phyloP scores from a whole-genome alignment of 148 eudicot genomes.

The Fagopyrum homotropicum region DNA sequence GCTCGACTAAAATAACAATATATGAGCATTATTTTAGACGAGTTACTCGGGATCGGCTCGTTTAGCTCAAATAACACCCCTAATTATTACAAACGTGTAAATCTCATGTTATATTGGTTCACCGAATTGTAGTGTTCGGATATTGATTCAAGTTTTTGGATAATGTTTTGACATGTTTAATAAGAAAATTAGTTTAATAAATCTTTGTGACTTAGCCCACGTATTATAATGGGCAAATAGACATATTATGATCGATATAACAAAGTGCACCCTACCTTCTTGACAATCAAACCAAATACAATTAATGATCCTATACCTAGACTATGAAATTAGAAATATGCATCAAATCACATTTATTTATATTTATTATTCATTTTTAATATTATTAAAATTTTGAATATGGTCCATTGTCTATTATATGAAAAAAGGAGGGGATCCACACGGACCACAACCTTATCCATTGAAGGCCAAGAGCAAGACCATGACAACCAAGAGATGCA shows the following conservation, averaged over 20 bases:
- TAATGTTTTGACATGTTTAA: background rate
- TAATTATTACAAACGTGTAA: too few species aligned
- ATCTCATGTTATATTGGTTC: too few species aligned
- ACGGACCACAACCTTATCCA: conserved; percentile 6
- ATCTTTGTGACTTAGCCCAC: background rate
- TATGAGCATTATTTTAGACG: too few species aligned
- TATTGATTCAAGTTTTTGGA: background rate
- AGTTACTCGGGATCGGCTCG: too few species aligned
- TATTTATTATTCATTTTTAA: background rate
- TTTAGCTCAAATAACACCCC: too few species aligned
- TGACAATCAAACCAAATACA: conserved; percentile 30
- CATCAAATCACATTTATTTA: background rate
- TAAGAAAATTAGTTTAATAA: background rate
- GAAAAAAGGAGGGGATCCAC: background rate
- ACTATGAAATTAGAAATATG: conserved; percentile 2
- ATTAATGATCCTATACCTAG: conserved; percentile 21
- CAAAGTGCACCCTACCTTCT: conserved; percentile 42
- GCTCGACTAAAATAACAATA: too few species aligned
- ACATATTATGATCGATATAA: conserved; percentile 31
- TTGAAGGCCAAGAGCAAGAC: background rate
- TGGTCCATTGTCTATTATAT: background rate
- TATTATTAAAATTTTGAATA: background rate
- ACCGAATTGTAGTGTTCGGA: too few species aligned
- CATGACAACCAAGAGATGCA: conserved; percentile 5
- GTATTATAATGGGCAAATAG: conserved; percentile 3